Evolutionary conservation across 345 rosid genomes (phyloP).

Genomic region (Noccaea bulbosa): DNA sequence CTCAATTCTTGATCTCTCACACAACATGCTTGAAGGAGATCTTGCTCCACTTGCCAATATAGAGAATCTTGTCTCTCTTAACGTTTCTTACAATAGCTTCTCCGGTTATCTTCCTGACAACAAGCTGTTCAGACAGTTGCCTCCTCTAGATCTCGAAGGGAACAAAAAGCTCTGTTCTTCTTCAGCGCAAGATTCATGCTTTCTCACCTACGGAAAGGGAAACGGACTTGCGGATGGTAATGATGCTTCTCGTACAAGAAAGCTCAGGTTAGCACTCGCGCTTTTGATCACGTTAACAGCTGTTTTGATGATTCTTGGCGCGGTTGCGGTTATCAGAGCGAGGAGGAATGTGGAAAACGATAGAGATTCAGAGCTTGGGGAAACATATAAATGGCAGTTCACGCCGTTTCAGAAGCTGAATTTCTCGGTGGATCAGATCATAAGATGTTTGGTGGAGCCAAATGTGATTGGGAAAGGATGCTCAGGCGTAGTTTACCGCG

Average conservation of each 20-base stretch:
- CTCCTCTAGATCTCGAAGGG: slow-evolving; percentile 59
- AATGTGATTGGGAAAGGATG: slow-evolving; percentile 95
- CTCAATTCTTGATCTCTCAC: slow-evolving; percentile 78
- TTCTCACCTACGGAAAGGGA: slow-evolving; percentile 46
- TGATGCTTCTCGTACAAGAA: slow-evolving; percentile 51
- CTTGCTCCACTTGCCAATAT: slow-evolving; percentile 62
- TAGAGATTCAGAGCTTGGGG: slow-evolving; percentile 82
- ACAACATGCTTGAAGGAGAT: slow-evolving; percentile 76
- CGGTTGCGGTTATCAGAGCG: slow-evolving; percentile 64
- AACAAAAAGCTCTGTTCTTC: slow-evolving; percentile 74
- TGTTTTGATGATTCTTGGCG: slow-evolving; percentile 73
- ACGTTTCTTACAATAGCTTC: slow-evolving; percentile 82
- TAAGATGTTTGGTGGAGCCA: slow-evolving; percentile 76
- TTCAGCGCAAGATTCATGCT: slow-evolving; percentile 63
- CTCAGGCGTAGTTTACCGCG: slow-evolving; percentile 89
- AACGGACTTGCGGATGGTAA: slow-evolving; percentile 45
- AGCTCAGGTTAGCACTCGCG: slow-evolving; percentile 74
- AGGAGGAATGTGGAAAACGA: slow-evolving; percentile 54
- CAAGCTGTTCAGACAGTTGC: slow-evolving; percentile 72
- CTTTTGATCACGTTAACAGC: slow-evolving; percentile 69
- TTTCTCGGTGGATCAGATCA: slow-evolving; percentile 81
- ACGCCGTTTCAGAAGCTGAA: slow-evolving; percentile 95
- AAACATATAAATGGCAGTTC: slow-evolving; percentile 91
- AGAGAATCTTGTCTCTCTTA: slow-evolving; percentile 80
- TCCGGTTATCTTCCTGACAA: slow-evolving; percentile 88